Percentiles rank a stretch among this genome's conserved stretches.
Conservation (phyloP, 2,329 filamentous ascomycete genomes). For the Onygenales sp. region DNA sequence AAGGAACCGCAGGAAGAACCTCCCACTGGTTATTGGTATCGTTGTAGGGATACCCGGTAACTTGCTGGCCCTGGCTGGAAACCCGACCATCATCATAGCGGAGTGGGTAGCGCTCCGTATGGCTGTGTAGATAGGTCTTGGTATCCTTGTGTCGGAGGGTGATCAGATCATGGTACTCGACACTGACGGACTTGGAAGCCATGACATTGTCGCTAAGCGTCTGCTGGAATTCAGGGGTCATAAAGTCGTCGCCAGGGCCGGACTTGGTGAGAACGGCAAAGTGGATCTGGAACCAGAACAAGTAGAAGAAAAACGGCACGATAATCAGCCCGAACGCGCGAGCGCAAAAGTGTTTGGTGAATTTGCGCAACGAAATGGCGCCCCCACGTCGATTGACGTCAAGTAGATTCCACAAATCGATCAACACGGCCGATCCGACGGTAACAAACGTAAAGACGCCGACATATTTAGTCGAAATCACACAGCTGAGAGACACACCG, state of each 20-base stretch:
- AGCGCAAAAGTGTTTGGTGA: constrained; percentile 82
- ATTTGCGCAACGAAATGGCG: constrained; percentile 66
- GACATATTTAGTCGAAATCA: constrained; percentile 98
- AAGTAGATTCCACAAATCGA: constrained; percentile 91
- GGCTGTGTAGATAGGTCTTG: constrained; percentile 90
- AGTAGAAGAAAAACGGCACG: constrained; percentile 92
- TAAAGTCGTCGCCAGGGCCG: constrained; percentile 95
- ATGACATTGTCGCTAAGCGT: constrained; percentile 91
- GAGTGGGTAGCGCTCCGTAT: constrained; percentile 78
- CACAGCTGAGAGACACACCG: constrained; percentile 87
- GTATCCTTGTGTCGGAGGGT: constrained; percentile 94
- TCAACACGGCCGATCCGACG: constrained; percentile 83
- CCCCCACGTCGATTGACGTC: constrained; percentile 79
- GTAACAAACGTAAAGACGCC: constrained; percentile 95
- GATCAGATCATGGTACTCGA: constrained; percentile 85
- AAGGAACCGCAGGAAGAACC: constrained; percentile 58
- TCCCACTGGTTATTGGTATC: constrained; percentile 99
- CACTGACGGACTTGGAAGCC: constrained; percentile 73
- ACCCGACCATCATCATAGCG: constrained; percentile 96
- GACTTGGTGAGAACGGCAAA: constrained; percentile 82
- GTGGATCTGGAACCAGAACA: constrained; percentile 99
- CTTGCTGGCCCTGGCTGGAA: constrained; percentile 94
- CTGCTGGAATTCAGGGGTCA: constrained; percentile 97
- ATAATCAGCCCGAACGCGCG: constrained; percentile 78
- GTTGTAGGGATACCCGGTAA: constrained; percentile 95